Conservation (phyloP, 2,329 filamentous ascomycete genomes). For the Arachnopeziza araneosa region DNA sequence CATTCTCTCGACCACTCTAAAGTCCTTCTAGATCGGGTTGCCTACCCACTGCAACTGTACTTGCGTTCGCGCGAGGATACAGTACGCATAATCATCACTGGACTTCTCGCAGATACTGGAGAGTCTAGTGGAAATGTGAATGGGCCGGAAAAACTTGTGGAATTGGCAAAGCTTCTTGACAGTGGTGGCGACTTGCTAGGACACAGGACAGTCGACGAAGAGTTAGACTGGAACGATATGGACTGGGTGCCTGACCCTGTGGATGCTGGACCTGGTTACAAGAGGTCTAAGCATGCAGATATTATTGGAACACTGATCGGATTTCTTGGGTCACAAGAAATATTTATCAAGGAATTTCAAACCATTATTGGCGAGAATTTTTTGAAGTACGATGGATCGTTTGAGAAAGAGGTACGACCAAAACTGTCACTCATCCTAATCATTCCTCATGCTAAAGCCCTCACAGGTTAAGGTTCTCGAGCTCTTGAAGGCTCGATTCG, state of each 20-base stretch:
- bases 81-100: constrained; percentile 69
- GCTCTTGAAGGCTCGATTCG: constrained; percentile 82
- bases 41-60: constrained; percentile 68
- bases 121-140: constrained; percentile 30
- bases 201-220: constrained; percentile 54
- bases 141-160: constrained; percentile 49
- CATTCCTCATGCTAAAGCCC: constrained; percentile 2
- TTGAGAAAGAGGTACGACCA: constrained; percentile 58
- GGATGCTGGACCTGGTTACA: constrained; percentile 89
- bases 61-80: constrained; percentile 73
- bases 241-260: constrained; percentile 89
- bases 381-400: constrained; percentile 58
- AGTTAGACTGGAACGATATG: constrained; percentile 88
- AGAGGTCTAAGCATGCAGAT: constrained; percentile 81
- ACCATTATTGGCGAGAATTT: constrained; percentile 81
- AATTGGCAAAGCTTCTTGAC: constrained; percentile 59
- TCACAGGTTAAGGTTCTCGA: constrained; percentile 68
- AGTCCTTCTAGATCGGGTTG: constrained; percentile 69
- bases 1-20: constrained; percentile 71
- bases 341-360: constrained; percentile 93
- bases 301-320: constrained; percentile 87
- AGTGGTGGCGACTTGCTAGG: constrained; percentile 40
- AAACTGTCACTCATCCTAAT: not conserved
- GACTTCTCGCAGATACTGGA: constrained; percentile 59
- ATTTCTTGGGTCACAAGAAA: constrained; percentile 81